Evolutionary conservation across 768 basidiomycete genomes (phyloP), one percentile per base, ranked within the genome.

Genomic region (Erythrobasidium yunnanense): DNA sequence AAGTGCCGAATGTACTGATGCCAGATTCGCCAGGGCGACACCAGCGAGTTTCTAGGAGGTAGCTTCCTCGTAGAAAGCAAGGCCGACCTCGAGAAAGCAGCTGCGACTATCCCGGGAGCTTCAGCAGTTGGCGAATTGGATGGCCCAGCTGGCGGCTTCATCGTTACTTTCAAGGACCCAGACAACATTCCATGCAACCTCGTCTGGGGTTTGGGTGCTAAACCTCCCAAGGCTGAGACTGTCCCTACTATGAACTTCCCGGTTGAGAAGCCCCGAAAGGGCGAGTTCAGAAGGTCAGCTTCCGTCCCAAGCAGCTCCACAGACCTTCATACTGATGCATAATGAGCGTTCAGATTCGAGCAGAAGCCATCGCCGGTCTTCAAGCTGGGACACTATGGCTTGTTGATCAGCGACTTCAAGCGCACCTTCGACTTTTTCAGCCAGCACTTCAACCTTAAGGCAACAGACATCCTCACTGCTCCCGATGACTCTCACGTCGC

Each of bases 301-400:
- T n/a, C n/a, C n/a, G n/a, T n/a, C n/a, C n/a, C n/a, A n/a, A n/a
- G n/a, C n/a, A n/a, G n/a, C n/a, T n/a, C n/a, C n/a, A n/a, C n/a
- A n/a, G n/a, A n/a, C n/a, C n/a, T n/a, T n/a, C n/a, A n/a, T n/a
- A n/a, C n/a, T n/a, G n/a, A n/a, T n/a, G n/a, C n/a, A n/a, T n/a
- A n/a, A n/a, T n/a, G n/a, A n/a, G n/a, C n/a, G n/a, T n/a, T n/a
- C n/a, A n/a, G 62, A 7, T 65, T 65, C 57, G 30, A 55, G n/a
- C 47, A 49, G 4, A 33, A 50, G 7, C 62, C 62, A 4, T 25
- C 42, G 13, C 47, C 51, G 4, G 62, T 65, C 1, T 53, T 51
- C 29, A 65, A 65, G 62, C 62, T 65, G 20, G 62, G 62, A 4
- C 62, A 65, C 29, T 65, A 51, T 33, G 62, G 62, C 15, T 25